Evolutionary conservation across 306 rosid genomes (phyloP).

Genomic region (Abrus pulchellus): DNA sequence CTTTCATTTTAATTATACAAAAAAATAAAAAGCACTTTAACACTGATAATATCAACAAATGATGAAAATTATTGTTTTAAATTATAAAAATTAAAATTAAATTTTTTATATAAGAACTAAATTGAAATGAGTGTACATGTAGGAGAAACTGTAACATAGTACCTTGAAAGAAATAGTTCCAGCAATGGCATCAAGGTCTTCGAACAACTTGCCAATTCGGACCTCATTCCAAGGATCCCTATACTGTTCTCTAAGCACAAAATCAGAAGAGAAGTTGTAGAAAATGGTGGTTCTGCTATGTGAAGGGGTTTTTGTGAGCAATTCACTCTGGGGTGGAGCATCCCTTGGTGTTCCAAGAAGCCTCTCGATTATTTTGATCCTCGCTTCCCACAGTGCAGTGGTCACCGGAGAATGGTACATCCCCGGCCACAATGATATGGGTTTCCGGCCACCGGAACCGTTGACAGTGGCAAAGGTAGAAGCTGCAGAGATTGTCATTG

Average conservation of each 20-base stretch:
- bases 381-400: slow-evolving; percentile 88
- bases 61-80: too few species aligned
- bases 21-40: too few species aligned
- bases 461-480: slow-evolving; percentile 47
- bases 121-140: background rate
- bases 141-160: background rate
- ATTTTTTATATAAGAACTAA: background rate
- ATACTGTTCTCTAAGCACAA: slow-evolving; percentile 83
- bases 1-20: too few species aligned
- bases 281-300: slow-evolving; percentile 81
- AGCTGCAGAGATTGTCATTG: slow-evolving; percentile 78
- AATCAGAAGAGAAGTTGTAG: slow-evolving; percentile 83
- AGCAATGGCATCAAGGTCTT: slow-evolving; percentile 97
- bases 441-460: slow-evolving; percentile 57
- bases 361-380: slow-evolving; percentile 72
- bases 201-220: slow-evolving; percentile 85
- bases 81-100: background rate
- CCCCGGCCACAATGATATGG: slow-evolving; percentile 88
- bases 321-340: slow-evolving; percentile 88
- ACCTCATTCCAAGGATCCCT: slow-evolving; percentile 97
- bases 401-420: slow-evolving; percentile 98
- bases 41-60: too few species aligned
- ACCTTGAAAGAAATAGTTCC: slow-evolving; percentile 94
- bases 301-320: slow-evolving; percentile 80
- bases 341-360: slow-evolving; percentile 83